Evolutionary conservation across 257 asterid genomes (phyloP), one percentile per base, ranked within the genome.

Genomic region (Leptodermis oblonga): DNA sequence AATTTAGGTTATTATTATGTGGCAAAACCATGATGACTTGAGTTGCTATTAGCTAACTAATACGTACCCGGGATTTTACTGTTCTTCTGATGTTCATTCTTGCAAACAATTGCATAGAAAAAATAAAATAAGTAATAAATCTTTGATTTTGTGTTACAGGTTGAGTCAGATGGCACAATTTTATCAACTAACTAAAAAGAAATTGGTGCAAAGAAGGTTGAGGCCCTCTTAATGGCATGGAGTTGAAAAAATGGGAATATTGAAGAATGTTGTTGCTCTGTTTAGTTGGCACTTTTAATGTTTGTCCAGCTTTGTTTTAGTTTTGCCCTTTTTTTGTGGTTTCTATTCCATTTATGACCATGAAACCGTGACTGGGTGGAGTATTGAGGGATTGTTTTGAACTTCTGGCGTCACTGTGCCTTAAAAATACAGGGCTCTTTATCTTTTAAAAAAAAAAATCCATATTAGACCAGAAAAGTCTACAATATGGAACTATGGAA

Each of bases 211-310:
- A 90, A 92, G 87, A 88, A 88, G 86, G 94, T 92, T 0, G 95
- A 88, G 82, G 98, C 78, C 82, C 97, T 17, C 97, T 97, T 0
- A 97, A 92, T 68, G 98, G 98, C 77, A 90, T 92, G 98, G 97
- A 92, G 85, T 41, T 92, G 86, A 90, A 82, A 87, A 92, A 90
- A 68, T 90, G 95, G 90, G 96, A 92, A 76, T 74, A 70, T 68
- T 53, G 37, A 68, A 12, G 23, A 5, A 23, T 56, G 59, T 26
- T 18, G 11, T 9, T 56, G 10, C 2, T 13, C 36, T 1, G n/a
- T 25, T 55, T 28, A 2, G 7, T 6, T 54, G 61, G 36, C 61
- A 22, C 1, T 54, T 23, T 54, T 54, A n/a, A 11, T 25, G 12
- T 8, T 13, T 43, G 33, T 14, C 20, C 39, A 13, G 52, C 26